These are phyloP conservation scores for Puya raimondii DNA, from an alignment of 176 grass and related monocot species.

Conservation along the genomic window DNA sequence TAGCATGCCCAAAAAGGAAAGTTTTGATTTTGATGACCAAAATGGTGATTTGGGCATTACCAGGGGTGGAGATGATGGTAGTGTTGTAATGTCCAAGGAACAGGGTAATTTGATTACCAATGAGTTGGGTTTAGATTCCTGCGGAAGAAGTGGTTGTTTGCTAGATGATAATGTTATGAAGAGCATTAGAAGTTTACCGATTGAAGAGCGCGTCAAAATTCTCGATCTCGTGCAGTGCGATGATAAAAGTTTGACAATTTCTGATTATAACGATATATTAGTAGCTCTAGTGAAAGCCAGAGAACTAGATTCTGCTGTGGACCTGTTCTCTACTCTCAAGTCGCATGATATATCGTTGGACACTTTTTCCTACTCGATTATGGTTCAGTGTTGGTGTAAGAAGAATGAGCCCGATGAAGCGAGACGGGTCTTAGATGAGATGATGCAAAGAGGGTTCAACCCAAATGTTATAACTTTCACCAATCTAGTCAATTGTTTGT, in stretches of 20 bases:
- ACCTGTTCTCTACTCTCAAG: constrained; percentile 47
- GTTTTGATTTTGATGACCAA: constrained; percentile 1
- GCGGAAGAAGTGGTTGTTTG: constrained; percentile 7
- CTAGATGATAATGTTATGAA: constrained; percentile 31
- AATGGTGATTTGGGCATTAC: not conserved
- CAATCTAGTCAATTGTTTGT: constrained; percentile 50
- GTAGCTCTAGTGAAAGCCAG: constrained; percentile 45
- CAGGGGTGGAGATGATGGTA: not conserved
- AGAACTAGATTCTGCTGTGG: constrained; percentile 40
- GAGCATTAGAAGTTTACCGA: constrained; percentile 45
- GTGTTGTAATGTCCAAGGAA: not conserved
- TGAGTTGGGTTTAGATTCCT: constrained; percentile 6
- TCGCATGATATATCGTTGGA: constrained; percentile 35
- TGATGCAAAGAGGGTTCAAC: constrained; percentile 40
- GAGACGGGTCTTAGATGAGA: constrained; percentile 47
- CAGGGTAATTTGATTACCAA: not conserved
- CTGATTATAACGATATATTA: constrained; percentile 87
- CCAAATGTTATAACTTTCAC: constrained; percentile 51
- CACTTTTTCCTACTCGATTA: constrained; percentile 40
- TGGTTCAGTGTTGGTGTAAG: constrained; percentile 58
- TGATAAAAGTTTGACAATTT: constrained; percentile 48
- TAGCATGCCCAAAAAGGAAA: not conserved
- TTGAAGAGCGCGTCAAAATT: constrained; percentile 73
- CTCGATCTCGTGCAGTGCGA: constrained; percentile 66
- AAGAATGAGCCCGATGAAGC: constrained; percentile 60